phyloP scores from a whole-genome alignment of 768 basidiomycete species.

The Lactarius hengduanensis region DNA sequence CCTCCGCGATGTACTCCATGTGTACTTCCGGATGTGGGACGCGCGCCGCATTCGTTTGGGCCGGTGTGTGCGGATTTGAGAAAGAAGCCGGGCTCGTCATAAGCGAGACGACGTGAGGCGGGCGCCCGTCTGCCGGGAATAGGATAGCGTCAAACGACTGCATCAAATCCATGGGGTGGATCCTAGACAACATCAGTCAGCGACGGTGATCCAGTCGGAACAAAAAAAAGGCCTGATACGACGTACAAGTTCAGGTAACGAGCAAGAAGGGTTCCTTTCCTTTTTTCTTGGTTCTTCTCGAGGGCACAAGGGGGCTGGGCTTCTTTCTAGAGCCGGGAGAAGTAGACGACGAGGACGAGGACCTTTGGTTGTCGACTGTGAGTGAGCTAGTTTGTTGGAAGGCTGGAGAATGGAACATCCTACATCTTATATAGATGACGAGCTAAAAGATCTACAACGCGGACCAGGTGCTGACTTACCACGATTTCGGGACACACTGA shows the following conservation, averaged over 20 bases:
- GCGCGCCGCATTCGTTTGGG: conserved; percentile 42
- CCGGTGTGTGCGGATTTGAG: conserved; percentile 26
- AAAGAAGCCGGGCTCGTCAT: conserved; percentile 59
- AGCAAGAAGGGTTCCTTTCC: background rate
- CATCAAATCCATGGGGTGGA: conserved; percentile 64
- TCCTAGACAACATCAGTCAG: conserved; percentile 27
- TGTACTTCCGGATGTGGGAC: conserved; percentile 82
- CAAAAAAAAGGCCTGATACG: background rate
- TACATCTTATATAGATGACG: conserved; percentile 26
- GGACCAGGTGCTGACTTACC: conserved; percentile 18
- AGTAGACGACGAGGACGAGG: background rate
- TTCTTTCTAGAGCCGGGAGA: background rate
- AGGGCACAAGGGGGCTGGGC: too few relatives aligned
- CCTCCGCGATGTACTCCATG: conserved; percentile 84
- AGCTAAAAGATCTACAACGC: conserved; percentile 20
- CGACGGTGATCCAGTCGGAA: conserved; percentile 20
- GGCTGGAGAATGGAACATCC: conserved; percentile 13
- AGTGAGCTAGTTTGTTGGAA: conserved; percentile 8
- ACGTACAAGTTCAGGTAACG: conserved; percentile 1
- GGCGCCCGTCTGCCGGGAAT: conserved; percentile 77
- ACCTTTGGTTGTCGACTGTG: background rate
- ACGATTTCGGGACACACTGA: conserved; percentile 15
- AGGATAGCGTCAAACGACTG: conserved; percentile 67
- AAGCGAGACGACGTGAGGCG: conserved; percentile 68
- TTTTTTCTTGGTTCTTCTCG: background rate